Evolutionary conservation across 257 asterid genomes (phyloP), one percentile per base, ranked within the genome.

Genomic region (Solanum etuberosum): DNA sequence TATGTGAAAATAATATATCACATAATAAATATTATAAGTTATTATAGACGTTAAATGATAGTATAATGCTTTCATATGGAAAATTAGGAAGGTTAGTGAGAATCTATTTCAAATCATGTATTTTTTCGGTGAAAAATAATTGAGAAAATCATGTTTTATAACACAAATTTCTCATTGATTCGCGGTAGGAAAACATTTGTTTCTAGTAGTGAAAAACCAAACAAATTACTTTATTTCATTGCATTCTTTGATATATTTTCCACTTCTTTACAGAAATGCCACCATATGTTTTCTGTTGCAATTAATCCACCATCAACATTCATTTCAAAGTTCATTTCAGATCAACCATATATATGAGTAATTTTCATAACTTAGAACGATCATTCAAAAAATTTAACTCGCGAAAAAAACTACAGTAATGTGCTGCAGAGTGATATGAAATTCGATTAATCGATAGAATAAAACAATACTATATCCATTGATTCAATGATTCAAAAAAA

Each of bases 321-420:
- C 93, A 91, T 93, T 84, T 91, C 95, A 89, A 94, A 92, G 87
- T 92, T 93, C 91, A 94, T 93, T 93, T 93, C 94, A 84, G 90
- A 91, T 90, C 96, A 93, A 9, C 97, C 95, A 20, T 88, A 83
- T 86, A 18, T 18, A 18, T 18, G 63, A 54, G 61, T 6, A 54
- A 18, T 18, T 54, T 54, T 54, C n/a, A 18, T 54, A 54, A 54
- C 61, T 54, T 8, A 54, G 9, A 18, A 54, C 5, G 10, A 16
- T 6, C 61, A 54, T 6, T 54, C 61, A 54, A 54, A 54, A 51
- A 20, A 20, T 54, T 54, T 6, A 54, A 54, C 63, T 54, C 11
- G 25, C 11, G 4, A 51, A 51, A 51, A 51, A 16, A 6, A 16
- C 5, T 51, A 54, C 18, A 20, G 5, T 54, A 1, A 20, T 3